Evolutionary conservation across 1,139 yeast species (phyloP).

Genomic region (Wickerhamiella infanticola): DNA sequence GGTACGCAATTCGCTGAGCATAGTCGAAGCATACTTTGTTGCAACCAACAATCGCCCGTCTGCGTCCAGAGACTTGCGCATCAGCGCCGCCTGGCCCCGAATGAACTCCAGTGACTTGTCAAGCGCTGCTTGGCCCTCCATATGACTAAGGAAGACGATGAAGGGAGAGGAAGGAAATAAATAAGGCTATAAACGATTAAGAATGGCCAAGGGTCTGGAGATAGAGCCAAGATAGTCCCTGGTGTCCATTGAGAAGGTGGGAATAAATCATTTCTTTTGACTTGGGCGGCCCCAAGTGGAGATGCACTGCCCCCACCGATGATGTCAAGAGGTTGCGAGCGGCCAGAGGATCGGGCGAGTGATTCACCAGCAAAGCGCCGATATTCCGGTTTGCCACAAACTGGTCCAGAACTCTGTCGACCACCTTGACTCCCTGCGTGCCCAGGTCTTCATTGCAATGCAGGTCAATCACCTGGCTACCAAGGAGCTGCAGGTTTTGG

Average conservation of each 20-base stretch:
- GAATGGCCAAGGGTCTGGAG: slow-evolving; percentile 7
- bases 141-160: background rate
- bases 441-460: slow-evolving; percentile 11
- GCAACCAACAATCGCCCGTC: slow-evolving; percentile 72
- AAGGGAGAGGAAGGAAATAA: background rate
- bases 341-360: background rate
- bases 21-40: slow-evolving; percentile 70
- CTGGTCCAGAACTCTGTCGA: slow-evolving; percentile 2
- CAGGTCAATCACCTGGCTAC: slow-evolving; percentile 5
- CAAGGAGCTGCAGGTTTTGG: slow-evolving; percentile 5
- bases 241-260: slow-evolving; percentile 6
- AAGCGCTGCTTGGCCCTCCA: background rate
- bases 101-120: slow-evolving; percentile 30
- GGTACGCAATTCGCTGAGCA: slow-evolving; percentile 70
- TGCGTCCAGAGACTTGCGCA: slow-evolving; percentile 61
- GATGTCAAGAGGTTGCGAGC: slow-evolving; percentile 1
- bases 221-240: slow-evolving; percentile 10
- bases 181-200: background rate
- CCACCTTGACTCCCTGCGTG: slow-evolving; percentile 9
- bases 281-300: slow-evolving; percentile 5
- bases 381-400: slow-evolving; percentile 7
- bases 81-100: slow-evolving; percentile 52
- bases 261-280: slow-evolving; percentile 6
- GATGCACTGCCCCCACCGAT: slow-evolving; percentile 8
- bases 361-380: background rate